phyloP scores from a whole-genome alignment of 805 yeast genomes.

The Kuraishia floccosa region DNA sequence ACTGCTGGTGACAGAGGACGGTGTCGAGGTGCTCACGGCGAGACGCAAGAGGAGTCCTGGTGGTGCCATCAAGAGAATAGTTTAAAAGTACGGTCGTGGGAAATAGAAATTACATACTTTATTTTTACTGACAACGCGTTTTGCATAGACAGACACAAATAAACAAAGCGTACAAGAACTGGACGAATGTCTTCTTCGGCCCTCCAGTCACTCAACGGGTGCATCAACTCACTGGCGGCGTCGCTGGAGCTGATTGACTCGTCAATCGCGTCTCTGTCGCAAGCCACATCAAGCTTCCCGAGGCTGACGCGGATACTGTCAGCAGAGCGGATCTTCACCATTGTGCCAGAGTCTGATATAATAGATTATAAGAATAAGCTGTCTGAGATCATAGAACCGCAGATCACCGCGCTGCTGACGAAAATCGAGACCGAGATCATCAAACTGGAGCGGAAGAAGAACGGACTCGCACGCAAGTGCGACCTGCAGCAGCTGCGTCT shows the following conservation, averaged over 20 bases:
- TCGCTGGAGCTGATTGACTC: slow-evolving; percentile 20
- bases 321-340: slow-evolving; percentile 26
- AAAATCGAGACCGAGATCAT: slow-evolving; percentile 17
- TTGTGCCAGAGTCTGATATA: slow-evolving; percentile 28
- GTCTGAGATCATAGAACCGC: slow-evolving; percentile 21
- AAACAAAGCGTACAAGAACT: background rate
- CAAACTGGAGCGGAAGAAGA: slow-evolving; percentile 15
- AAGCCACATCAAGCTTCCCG: slow-evolving; percentile 20
- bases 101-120: no score
- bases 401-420: slow-evolving; percentile 13
- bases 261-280: slow-evolving; percentile 18
- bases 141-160: background rate
- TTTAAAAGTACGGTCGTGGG: no score
- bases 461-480: slow-evolving; percentile 17
- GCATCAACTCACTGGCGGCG: slow-evolving; percentile 15
- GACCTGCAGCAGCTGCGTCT: slow-evolving; percentile 22
- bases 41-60: slow-evolving; percentile 80
- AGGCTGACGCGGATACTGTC: slow-evolving; percentile 21
- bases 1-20: slow-evolving; percentile 83
- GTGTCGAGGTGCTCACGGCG: slow-evolving; percentile 83
- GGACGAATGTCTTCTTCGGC: background rate
- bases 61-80: slow-evolving; percentile 62
- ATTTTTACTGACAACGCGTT: no score
- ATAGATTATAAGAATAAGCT: slow-evolving; percentile 20
- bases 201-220: slow-evolving; percentile 4